phyloP scores from a whole-genome alignment of 768 basidiomycete species.

The Rhodotorula toruloides region DNA sequence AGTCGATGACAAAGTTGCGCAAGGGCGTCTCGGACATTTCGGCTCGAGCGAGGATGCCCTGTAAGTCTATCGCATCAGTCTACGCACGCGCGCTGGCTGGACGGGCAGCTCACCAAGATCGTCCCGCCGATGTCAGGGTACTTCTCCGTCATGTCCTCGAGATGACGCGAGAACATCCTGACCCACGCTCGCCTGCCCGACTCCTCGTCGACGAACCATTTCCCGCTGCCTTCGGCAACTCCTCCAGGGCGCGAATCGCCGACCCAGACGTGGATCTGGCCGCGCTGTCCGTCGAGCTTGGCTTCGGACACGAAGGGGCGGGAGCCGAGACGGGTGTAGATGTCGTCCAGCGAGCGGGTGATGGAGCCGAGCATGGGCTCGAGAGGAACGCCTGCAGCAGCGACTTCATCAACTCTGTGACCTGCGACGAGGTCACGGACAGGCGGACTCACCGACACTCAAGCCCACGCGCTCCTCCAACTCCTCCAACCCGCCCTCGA shows the following conservation, averaged over 20 bases:
- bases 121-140: conserved; percentile 41
- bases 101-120: conserved; percentile 16
- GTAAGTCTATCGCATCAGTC: not conserved
- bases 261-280: conserved; percentile 49
- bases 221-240: conserved; percentile 53
- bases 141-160: conserved; percentile 85
- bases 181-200: conserved; percentile 51
- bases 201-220: conserved; percentile 38
- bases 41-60: conserved; percentile 11
- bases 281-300: conserved; percentile 70
- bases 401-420: conserved; percentile 25
- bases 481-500: conserved; percentile 23
- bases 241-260: conserved; percentile 58
- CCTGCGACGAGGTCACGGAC: too few species aligned
- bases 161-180: conserved; percentile 76
- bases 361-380: conserved; percentile 83
- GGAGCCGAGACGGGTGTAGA: conserved; percentile 63
- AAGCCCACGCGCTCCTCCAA: conserved; percentile 34
- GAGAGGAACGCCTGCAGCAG: conserved; percentile 57
- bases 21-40: conserved; percentile 37
- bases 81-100: not conserved
- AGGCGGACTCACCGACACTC: conserved; percentile 22
- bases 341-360: conserved; percentile 71
- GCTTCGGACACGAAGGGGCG: conserved; percentile 75
- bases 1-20: conserved; percentile 68